These are phyloP conservation scores for Basidiobolus heterosporus DNA, from an alignment of 371 early-diverging fungal genomes.

Conservation along the genomic window DNA sequence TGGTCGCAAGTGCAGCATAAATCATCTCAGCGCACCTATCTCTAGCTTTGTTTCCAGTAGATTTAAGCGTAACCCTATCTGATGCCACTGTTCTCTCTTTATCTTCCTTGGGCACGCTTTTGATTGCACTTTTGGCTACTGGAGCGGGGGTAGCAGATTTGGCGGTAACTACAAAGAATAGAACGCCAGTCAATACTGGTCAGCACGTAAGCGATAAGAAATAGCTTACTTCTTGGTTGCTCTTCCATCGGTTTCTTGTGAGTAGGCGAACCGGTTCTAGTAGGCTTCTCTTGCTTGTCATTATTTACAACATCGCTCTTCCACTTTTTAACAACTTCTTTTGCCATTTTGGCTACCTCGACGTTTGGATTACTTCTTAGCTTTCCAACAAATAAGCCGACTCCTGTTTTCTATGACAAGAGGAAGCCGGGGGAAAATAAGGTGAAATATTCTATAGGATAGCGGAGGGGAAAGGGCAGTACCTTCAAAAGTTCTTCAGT, in stretches of 20 bases:
- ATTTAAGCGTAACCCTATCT: constrained; percentile 36
- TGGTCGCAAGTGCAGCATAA: constrained; percentile 60
- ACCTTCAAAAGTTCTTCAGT: too few species aligned
- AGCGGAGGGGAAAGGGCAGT: too few species aligned
- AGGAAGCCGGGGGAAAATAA: background rate
- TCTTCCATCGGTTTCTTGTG: background rate
- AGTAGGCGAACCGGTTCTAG: background rate
- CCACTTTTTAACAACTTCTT: constrained; percentile 63
- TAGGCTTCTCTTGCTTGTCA: background rate
- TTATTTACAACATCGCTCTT: constrained; percentile 1
- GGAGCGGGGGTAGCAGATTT: background rate
- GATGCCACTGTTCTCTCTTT: constrained; percentile 1
- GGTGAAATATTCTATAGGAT: too few species aligned
- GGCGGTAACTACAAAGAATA: background rate
- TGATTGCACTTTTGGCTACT: background rate
- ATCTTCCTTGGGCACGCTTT: background rate
- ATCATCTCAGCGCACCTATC: constrained; percentile 74
- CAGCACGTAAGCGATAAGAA: background rate
- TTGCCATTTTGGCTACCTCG: constrained; percentile 38
- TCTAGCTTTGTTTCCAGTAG: constrained; percentile 52
- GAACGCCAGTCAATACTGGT: background rate
- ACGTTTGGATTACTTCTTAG: constrained; percentile 38
- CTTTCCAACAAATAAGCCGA: constrained; percentile 58
- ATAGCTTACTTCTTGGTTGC: background rate
- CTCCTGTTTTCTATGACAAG: constrained; percentile 37